Evolutionary conservation across 2,329 filamentous ascomycete species (phyloP), one percentile per base, ranked within the genome.

Genomic region (Epichloe elymi): DNA sequence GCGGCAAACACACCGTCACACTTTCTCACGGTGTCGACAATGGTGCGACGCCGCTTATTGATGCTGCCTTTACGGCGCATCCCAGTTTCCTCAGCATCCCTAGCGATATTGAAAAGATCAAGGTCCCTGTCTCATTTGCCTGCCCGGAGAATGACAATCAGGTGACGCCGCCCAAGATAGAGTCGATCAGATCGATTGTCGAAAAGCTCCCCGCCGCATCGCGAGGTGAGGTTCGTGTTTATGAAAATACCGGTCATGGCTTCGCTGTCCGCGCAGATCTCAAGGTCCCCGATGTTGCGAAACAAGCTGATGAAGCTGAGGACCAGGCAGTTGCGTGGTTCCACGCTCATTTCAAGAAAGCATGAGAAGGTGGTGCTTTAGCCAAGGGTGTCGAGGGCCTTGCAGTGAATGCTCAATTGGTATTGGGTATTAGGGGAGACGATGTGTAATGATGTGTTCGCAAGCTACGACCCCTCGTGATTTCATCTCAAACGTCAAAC

Each of bases 51-150:
- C 63, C 67, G 3, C 66, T 80, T 10, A 62, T 80, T 41, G 72
- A 79, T 55, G 74, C 68, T 6, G 74, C 61, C 7, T 79, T 79
- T 57, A 70, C 72, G 0, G 75, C 70, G 10, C 77, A 80, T 57
- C 77, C 78, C 2, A 75, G 70, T 46, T 57, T 71, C 20, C 54
- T 82, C 23, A 58, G 57, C 0, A 50, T 80, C 2, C 73, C 74
- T 0, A 63, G 52, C 11, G 77, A 80, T 46, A 64, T 76, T 20
- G 65, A 74, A 35, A 67, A 65, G 38, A 60, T 75, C 3, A 61
- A 54, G 2, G 53, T 68, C 14, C 76, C 77, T 3, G 55, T 74
- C 26, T 70, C 69, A 38, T 68, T 78, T 51, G 70, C 71, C 1
- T 54, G 75, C 5, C 73, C 70, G 4, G 70, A 74, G 36, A 58